Evolutionary conservation across 2,329 filamentous ascomycete genomes (phyloP).

Genomic region (Calcarisporium arbuscula): DNA sequence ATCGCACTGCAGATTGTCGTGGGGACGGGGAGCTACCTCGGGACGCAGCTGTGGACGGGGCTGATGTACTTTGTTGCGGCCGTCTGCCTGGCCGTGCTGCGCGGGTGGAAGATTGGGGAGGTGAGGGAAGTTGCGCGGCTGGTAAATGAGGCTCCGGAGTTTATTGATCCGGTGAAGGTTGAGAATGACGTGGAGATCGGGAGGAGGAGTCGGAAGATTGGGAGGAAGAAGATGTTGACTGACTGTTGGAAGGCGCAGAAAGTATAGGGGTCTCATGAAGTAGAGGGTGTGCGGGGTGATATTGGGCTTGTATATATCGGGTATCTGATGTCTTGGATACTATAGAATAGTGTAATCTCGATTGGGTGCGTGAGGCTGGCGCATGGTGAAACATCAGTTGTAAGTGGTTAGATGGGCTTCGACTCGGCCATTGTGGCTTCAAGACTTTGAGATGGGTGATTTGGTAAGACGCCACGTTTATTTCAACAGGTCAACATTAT

Average conservation of each 20-base stretch:
- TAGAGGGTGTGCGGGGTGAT: too few species aligned
- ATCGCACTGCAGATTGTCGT: constrained; percentile 52
- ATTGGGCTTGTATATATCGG: too few species aligned
- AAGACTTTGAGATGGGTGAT: too few species aligned
- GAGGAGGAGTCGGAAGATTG: constrained; percentile 20
- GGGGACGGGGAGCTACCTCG: constrained; percentile 40
- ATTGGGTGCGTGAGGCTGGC: too few species aligned
- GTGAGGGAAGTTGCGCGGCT: constrained; percentile 24
- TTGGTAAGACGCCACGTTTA: too few species aligned
- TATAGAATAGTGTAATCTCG: too few species aligned
- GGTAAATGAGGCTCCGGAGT: constrained; percentile 20
- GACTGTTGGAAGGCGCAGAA: constrained; percentile 22
- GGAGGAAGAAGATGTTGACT: constrained; percentile 24
- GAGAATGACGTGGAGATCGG: constrained; percentile 23
- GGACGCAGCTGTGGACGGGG: constrained; percentile 53
- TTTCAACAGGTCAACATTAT: too few species aligned
- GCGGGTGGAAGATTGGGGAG: constrained; percentile 33
- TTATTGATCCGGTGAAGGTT: constrained; percentile 23
- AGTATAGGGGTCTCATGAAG: too few species aligned
- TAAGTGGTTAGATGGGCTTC: too few species aligned
- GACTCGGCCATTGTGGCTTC: too few species aligned
- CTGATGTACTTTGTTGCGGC: constrained; percentile 51
- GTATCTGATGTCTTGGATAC: too few species aligned
- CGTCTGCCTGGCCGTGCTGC: constrained; percentile 23
- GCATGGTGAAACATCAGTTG: too few species aligned